Base-by-base conservation (phyloP, 2,329 filamentous ascomycete species). In the Stagonosporopsis chrysanthemi region DNA sequence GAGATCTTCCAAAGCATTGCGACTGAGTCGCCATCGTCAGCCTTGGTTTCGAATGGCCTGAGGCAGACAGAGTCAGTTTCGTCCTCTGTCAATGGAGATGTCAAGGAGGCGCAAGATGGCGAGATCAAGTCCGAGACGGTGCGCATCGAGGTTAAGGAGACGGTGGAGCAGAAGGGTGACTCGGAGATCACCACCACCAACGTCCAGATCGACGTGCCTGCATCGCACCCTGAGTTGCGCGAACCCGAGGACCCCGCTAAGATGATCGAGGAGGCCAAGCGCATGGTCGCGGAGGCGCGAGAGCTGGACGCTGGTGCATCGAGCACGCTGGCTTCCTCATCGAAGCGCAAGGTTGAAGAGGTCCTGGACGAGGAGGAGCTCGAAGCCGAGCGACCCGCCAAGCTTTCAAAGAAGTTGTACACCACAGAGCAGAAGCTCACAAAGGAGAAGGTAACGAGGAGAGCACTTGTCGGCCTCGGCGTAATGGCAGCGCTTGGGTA, bases 401-500 rank as follows among this genome's bases (percentile, higher is more conserved):
- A 98, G 86, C 91, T 89, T 73, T 86, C 85, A 38, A 91, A 88
- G 82, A 91, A 88, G 82, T 69, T 76, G 12, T 74, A 72, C 52
- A 72, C 70, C 14, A 73, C 92, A 1, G 90, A 95, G 74, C 85
- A 90, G 41, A 89, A 95, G 77, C 76, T 96, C 65, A 89, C 89
- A 77, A 93, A 92, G 79, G 90, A 96, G 79, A 90, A 88, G 71
- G 91, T 97, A 64, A 89, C 91, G 79, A 91, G 88, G 77, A 87
- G 92, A 72, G 92, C 95, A 43, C 81, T 97, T 60, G 84, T 96
- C 62, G 94, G 95, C 56, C 86, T 98, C 50, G 91, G 89, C 61
- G 92, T 92, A 56, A 95, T 91, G 43, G 84, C 97, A 75, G 91
- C 91, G 55, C 85, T 97, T 76, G 93, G 93, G 95, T 98, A 86